Base-by-base conservation (phyloP, 495 filamentous ascomycete genomes). In the Penicillium odoratum region DNA sequence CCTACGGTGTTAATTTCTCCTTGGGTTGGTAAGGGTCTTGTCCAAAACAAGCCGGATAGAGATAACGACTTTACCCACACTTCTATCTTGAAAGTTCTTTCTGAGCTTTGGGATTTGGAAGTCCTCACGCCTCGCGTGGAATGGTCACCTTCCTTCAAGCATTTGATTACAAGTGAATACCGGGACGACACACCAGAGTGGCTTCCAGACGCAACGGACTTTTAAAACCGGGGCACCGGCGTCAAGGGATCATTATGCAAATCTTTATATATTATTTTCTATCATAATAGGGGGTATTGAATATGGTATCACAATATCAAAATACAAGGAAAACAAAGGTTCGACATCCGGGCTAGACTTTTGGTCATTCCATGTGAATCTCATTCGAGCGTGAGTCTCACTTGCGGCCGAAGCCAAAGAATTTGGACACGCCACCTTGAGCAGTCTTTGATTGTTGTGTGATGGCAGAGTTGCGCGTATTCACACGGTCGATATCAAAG, bases 1-100 rank as follows among this genome's bases (percentile, higher is more conserved):
- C 80, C 80, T 0, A 80, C 79, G 0, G 58, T 81, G 4, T 61
- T 83, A 8, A 79, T 80, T 49, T 82, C 79, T 5, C 79, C 78
- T 3, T 81, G 77, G 74, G 74, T 80, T 2, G 62, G 53, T 9
- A 78, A 78, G 59, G 78, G 77, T 0, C 15, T 66, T 4, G 68
- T 82, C 9, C 74, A 81, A 66, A 66, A 79, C 40, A 56, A 66
- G 15, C 68, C 72, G 1, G 56, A 64, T 9, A 65, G 68, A 38
- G 36, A 56, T 0, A 70, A 66, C 16, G 69, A 76, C 47, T 82
- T 78, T 55, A 75, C 77, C 1, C 75, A 76, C 45, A 76, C 76
- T 29, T 78, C 75, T 7, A 73, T 79, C 40, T 63, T 78, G 38
- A 75, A 76, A 59, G 74, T 68, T 58, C 55, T 77, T 7, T 67